Evolutionary conservation across 106 monocot genomes (phyloP).

Genomic region (Agapanthus africanus): DNA sequence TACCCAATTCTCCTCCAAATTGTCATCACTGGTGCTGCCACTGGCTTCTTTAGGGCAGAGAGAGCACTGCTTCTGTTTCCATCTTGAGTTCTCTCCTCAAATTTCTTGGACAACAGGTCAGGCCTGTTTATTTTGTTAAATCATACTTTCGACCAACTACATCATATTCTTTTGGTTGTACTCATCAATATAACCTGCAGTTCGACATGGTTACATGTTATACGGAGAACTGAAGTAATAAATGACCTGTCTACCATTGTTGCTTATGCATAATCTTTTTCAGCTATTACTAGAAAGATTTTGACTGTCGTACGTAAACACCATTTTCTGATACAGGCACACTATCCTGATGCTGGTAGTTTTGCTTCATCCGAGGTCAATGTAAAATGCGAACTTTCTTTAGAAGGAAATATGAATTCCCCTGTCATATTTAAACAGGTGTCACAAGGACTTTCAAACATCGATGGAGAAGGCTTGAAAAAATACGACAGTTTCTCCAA

Average conservation of each 20-base stretch:
- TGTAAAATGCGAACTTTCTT: slow-evolving; percentile 11
- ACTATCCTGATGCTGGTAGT: slow-evolving; percentile 20
- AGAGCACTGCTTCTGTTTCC: no score
- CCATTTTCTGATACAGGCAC: slow-evolving; percentile 5
- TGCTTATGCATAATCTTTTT: background rate
- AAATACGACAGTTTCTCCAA: slow-evolving; percentile 74
- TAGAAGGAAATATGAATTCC: slow-evolving; percentile 20
- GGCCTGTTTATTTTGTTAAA: background rate
- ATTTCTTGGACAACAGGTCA: no score
- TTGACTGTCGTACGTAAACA: background rate
- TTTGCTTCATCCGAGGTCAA: slow-evolving; percentile 10
- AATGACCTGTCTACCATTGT: background rate
- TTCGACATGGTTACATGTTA: background rate
- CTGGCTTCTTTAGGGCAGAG: no score
- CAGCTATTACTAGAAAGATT: background rate
- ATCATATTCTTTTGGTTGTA: background rate
- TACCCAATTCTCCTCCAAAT: no score
- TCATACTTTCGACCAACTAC: background rate
- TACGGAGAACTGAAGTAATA: background rate
- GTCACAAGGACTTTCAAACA: slow-evolving; percentile 31
- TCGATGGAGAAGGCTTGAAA: slow-evolving; percentile 46
- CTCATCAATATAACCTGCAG: background rate
- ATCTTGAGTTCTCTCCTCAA: no score
- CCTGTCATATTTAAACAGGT: slow-evolving; percentile 33
- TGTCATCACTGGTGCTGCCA: no score